Evolutionary conservation across 2,329 filamentous ascomycete genomes (phyloP).

Genomic region (Aspergillus puulaauensis): DNA sequence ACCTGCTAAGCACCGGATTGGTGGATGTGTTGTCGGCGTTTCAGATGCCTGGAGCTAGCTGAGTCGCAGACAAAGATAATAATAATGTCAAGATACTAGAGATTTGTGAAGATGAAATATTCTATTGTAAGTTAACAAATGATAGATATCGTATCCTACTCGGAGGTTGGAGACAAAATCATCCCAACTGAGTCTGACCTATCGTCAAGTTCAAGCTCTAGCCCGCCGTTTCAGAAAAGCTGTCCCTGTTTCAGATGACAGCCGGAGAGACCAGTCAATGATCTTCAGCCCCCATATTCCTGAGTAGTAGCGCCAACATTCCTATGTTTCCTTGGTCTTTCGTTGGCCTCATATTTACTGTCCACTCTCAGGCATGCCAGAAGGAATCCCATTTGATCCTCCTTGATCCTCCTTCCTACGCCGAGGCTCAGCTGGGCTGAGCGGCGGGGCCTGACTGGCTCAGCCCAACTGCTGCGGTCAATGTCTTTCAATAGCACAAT

Average conservation of each 20-base stretch:
- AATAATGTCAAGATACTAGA: slow-evolving; percentile 4
- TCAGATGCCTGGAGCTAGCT: slow-evolving; percentile 22
- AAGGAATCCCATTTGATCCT: background rate
- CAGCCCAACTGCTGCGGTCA: too few relatives aligned
- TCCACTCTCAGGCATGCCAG: background rate
- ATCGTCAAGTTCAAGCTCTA: background rate
- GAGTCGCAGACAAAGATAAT: slow-evolving; percentile 15
- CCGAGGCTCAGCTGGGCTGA: background rate
- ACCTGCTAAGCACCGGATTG: slow-evolving; percentile 23
- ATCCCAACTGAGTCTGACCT: background rate
- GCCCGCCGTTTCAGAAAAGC: background rate
- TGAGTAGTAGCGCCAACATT: background rate
- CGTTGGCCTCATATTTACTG: background rate
- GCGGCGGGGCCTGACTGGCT: too few relatives aligned
- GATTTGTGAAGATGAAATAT: background rate
- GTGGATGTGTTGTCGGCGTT: slow-evolving; percentile 9
- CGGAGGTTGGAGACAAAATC: background rate
- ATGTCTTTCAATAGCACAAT: too few relatives aligned
- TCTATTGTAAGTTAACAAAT: too few relatives aligned
- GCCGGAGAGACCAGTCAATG: background rate
- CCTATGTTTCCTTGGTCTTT: background rate
- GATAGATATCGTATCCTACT: too few relatives aligned
- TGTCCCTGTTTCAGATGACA: background rate
- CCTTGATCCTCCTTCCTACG: background rate
- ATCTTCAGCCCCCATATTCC: too few relatives aligned